A percentile compares a stretch with the other conserved stretches of the same genome.
Conservation (phyloP, 495 filamentous ascomycete species). For the Pseudevernia furfuracea region DNA sequence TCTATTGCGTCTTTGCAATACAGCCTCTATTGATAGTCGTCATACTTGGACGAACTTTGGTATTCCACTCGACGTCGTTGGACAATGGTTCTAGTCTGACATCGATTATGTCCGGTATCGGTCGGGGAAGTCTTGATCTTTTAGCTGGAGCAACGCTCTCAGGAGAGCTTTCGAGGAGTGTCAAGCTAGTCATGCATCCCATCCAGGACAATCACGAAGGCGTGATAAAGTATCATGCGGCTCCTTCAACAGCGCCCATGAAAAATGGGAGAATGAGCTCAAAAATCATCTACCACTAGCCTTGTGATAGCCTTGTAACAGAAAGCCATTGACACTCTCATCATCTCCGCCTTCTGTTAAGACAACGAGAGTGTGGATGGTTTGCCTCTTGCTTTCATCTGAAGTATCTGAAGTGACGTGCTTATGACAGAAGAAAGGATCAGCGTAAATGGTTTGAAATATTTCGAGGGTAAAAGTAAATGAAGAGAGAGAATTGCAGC, state of each 20-base stretch:
- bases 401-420: no score
- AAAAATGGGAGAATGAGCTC: conserved; percentile 7
- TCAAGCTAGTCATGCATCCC: conserved; percentile 20
- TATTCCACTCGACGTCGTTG: conserved; percentile 19
- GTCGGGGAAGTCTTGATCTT: conserved; percentile 18
- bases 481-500: no score
- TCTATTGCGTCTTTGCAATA: conserved; percentile 13
- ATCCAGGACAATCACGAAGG: conserved; percentile 3
- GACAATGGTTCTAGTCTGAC: conserved; percentile 21
- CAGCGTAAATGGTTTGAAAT: no score
- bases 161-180: conserved; percentile 16
- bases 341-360: no score
- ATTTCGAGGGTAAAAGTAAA: no score
- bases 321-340: no score
- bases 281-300: conserved; percentile 10
- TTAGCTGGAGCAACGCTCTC: conserved; percentile 21
- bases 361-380: no score
- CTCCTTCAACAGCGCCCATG: conserved; percentile 4
- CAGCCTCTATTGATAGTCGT: conserved; percentile 15
- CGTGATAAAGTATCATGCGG: conserved; percentile 13
- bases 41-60: conserved; percentile 6
- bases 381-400: no score
- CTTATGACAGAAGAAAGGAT: no score
- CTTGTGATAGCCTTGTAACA: no score
- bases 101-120: conserved; percentile 20